Conservation (phyloP, 306 rosid species). For the Cucurbita ficifolia region DNA sequence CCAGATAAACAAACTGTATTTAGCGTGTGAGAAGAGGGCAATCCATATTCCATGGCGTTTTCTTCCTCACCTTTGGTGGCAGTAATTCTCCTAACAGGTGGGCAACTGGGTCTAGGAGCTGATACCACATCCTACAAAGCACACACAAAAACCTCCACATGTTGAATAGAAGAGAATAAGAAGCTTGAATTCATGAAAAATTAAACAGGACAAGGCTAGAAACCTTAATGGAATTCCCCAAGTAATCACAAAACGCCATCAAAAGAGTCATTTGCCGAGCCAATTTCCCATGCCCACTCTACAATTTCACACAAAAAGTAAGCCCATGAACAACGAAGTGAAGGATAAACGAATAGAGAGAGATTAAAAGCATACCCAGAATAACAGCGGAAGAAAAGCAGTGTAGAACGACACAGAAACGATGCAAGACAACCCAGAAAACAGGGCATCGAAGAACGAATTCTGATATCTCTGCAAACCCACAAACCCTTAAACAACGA, state of each 20-base stretch:
- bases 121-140: constrained; percentile 62
- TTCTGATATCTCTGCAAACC: constrained; percentile 38
- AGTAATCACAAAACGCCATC: constrained; percentile 90
- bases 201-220: background rate
- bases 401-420: constrained; percentile 95
- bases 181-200: background rate
- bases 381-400: constrained; percentile 82
- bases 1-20: constrained; percentile 94
- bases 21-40: constrained; percentile 94
- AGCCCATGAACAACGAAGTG: background rate
- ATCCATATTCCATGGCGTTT: constrained; percentile 86
- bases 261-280: constrained; percentile 91
- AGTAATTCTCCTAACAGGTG: constrained; percentile 75
- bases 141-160: background rate
- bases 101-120: constrained; percentile 89
- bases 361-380: constrained; percentile 49
- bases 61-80: constrained; percentile 89
- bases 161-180: background rate
- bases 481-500: background rate
- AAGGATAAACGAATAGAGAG: background rate
- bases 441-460: constrained; percentile 53
- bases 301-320: constrained; percentile 7
- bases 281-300: constrained; percentile 95
- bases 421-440: constrained; percentile 62
- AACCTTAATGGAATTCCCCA: constrained; percentile 78